Evolutionary conservation across 176 grass and related monocot species (phyloP).

Genomic region (Pharus latifolius): DNA sequence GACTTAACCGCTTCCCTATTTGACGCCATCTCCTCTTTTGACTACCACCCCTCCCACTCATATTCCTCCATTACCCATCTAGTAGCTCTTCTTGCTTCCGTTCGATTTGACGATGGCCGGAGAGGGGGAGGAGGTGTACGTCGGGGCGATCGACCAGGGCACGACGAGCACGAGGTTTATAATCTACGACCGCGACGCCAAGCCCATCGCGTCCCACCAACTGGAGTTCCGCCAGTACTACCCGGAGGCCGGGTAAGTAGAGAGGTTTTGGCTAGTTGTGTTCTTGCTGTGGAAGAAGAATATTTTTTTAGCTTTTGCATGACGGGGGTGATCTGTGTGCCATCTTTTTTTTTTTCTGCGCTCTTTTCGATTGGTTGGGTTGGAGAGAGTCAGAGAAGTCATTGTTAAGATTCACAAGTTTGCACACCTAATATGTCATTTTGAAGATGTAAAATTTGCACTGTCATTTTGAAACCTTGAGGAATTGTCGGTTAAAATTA

Average conservation of each 20-base stretch:
- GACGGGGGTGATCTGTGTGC: not conserved
- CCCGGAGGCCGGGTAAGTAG: constrained; percentile 66
- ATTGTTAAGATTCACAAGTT: not conserved
- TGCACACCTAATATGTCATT: not conserved
- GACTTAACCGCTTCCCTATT: constrained; percentile 10
- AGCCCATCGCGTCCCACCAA: constrained; percentile 70
- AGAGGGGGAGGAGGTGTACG: constrained; percentile 43
- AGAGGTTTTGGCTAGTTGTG: not conserved
- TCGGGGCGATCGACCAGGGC: constrained; percentile 86
- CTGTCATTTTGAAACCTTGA: too few relatives aligned
- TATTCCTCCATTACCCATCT: not conserved
- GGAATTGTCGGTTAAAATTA: too few relatives aligned
- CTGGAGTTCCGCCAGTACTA: constrained; percentile 96
- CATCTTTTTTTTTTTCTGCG: not conserved
- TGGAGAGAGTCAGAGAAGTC: not conserved
- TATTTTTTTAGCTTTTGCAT: not conserved
- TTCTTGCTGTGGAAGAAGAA: not conserved
- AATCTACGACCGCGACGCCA: constrained; percentile 73
- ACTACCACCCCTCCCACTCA: constrained; percentile 4
- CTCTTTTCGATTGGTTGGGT: not conserved
- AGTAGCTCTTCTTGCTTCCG: not conserved
- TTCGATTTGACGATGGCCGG: too few relatives aligned
- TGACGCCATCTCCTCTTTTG: not conserved
- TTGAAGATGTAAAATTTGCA: not conserved
- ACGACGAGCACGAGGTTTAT: constrained; percentile 96